Percentiles rank a stretch among this genome's conserved stretches.
These are phyloP conservation scores for Arthrobotrys sinensis DNA, from an alignment of 2,329 filamentous ascomycete species.

Conservation along the genomic window DNA sequence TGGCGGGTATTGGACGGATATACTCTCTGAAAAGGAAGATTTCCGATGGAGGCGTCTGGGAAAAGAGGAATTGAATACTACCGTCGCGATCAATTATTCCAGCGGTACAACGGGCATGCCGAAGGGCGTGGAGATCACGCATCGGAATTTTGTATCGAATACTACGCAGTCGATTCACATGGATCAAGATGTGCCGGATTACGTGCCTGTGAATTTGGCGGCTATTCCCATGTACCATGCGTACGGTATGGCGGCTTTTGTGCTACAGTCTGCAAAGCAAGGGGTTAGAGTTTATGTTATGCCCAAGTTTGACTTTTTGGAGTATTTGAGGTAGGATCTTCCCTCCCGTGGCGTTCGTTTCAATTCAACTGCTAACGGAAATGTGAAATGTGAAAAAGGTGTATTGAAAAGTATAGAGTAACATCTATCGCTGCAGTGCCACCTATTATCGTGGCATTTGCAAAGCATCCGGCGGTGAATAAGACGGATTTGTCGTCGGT, in stretches of 20 bases:
- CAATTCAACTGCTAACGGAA: not conserved
- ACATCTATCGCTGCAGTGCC: slow-evolving; percentile 79
- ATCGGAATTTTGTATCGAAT: slow-evolving; percentile 82
- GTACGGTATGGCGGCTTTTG: slow-evolving; percentile 77
- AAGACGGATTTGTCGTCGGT: slow-evolving; percentile 80
- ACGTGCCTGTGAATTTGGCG: slow-evolving; percentile 61
- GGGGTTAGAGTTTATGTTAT: slow-evolving; percentile 82
- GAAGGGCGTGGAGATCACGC: slow-evolving; percentile 87
- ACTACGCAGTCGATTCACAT: slow-evolving; percentile 74
- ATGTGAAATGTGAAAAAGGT: slow-evolving; percentile 15
- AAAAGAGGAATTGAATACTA: slow-evolving; percentile 71
- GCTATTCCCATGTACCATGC: slow-evolving; percentile 84
- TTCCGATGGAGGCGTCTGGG: slow-evolving; percentile 77
- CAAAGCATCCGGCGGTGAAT: slow-evolving; percentile 78
- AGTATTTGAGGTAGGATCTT: slow-evolving; percentile 74
- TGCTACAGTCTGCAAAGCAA: slow-evolving; percentile 73
- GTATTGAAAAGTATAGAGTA: slow-evolving; percentile 79
- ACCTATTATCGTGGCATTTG: slow-evolving; percentile 80
- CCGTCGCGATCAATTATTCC: slow-evolving; percentile 83
- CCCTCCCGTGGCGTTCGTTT: not conserved
- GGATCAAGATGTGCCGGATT: slow-evolving; percentile 66
- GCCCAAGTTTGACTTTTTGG: slow-evolving; percentile 81
- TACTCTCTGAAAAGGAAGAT: slow-evolving; percentile 73
- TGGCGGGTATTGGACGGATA: slow-evolving; percentile 76
- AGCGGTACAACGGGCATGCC: slow-evolving; percentile 84